Evolutionary conservation across 2,329 filamentous ascomycete genomes (phyloP).

Genomic region (Diaporthe ilicicola): DNA sequence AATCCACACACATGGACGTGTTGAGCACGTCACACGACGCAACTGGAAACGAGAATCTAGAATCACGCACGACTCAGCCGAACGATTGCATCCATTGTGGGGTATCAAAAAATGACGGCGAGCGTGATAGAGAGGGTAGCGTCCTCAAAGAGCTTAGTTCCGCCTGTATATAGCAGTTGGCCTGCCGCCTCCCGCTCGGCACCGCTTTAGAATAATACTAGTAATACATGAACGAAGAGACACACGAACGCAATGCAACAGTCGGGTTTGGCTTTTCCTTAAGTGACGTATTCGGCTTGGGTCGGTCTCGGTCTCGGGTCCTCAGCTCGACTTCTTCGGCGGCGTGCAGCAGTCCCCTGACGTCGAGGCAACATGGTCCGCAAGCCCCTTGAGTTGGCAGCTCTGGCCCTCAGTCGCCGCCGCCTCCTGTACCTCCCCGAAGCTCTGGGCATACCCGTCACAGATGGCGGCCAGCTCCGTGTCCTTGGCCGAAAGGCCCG

Average conservation of each 20-base stretch:
- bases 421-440: conserved; percentile 59
- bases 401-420: conserved; percentile 32
- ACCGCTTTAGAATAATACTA: conserved; percentile 33
- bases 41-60: neutral
- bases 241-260: neutral
- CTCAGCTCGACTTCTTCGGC: conserved; percentile 45
- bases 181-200: conserved; percentile 10
- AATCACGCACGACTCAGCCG: conserved; percentile 11
- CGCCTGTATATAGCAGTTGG: conserved; percentile 24
- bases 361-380: conserved; percentile 53
- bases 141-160: conserved; percentile 21
- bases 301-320: neutral
- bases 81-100: neutral
- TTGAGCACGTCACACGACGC: conserved; percentile 8
- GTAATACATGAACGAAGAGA: conserved; percentile 32
- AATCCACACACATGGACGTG: neutral
- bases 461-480: conserved; percentile 69
- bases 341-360: conserved; percentile 65
- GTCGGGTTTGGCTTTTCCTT: too few relatives aligned
- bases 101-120: neutral
- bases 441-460: conserved; percentile 64
- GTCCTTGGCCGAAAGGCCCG: conserved; percentile 72
- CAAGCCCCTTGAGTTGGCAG: conserved; percentile 53
- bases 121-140: conserved; percentile 25
- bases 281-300: neutral